A percentile compares a stretch with the other conserved stretches of the same genome.
These are phyloP conservation scores for Aureobasidium vineae DNA, from an alignment of 2,329 filamentous ascomycete genomes.

Conservation along the genomic window DNA sequence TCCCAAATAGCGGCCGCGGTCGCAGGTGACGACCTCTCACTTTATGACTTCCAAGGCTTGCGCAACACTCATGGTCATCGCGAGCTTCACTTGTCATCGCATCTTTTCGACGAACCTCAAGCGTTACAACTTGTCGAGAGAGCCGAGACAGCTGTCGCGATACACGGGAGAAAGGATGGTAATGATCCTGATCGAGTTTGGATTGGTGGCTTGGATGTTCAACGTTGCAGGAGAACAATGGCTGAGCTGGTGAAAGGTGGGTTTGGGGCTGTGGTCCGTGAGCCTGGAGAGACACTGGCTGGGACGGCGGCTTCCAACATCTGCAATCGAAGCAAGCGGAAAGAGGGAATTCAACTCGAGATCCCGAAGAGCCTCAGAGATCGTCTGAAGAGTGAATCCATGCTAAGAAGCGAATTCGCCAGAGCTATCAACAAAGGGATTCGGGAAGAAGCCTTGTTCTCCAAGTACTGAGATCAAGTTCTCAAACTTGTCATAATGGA, in stretches of 20 bases:
- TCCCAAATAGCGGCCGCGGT: not conserved
- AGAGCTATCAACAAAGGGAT: not conserved
- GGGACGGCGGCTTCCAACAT: not conserved
- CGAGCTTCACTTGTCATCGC: not conserved
- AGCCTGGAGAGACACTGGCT: conserved; percentile 1
- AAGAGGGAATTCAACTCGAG: not conserved
- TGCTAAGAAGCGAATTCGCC: not conserved
- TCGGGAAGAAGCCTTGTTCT: not conserved
- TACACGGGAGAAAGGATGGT: conserved; percentile 1
- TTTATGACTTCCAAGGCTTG: conserved; percentile 13
- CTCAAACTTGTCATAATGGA: no score
- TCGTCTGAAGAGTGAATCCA: not conserved
- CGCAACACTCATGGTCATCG: not conserved
- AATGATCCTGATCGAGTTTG: not conserved
- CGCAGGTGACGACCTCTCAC: not conserved
- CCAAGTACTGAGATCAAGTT: not conserved
- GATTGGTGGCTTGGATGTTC: not conserved
- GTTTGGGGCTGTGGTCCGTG: conserved; percentile 6
- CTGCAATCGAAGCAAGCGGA: conserved; percentile 1
- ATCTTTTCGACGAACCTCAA: not conserved
- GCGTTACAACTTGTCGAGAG: not conserved
- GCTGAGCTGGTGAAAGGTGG: not conserved
- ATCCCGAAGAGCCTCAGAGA: not conserved
- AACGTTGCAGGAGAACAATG: not conserved
- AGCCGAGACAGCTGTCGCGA: not conserved